A percentile compares a stretch with the other conserved stretches of the same genome.
These are phyloP conservation scores for Aspergillus fischeri DNA, from an alignment of 2,329 filamentous ascomycete genomes.

Conservation along the genomic window DNA sequence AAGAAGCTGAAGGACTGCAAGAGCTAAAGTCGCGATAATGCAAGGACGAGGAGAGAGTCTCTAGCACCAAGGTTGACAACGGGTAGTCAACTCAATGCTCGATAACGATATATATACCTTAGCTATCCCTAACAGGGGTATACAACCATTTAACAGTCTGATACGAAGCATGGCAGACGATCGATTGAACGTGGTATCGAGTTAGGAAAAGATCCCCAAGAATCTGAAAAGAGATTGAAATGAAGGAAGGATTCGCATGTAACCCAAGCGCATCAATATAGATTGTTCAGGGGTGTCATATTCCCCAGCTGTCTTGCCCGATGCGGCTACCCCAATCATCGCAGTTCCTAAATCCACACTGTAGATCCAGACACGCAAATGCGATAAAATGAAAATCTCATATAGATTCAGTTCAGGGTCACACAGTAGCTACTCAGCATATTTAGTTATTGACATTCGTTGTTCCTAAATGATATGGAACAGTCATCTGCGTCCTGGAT, in stretches of 20 bases:
- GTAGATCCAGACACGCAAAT: background rate
- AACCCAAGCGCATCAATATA: background rate
- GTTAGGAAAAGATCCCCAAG: background rate
- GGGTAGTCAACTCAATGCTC: background rate
- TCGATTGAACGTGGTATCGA: background rate
- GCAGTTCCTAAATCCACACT: background rate
- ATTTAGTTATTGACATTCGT: no score
- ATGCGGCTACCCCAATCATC: background rate
- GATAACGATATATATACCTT: background rate
- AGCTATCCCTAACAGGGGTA: background rate
- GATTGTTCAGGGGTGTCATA: background rate
- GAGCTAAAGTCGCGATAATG: background rate
- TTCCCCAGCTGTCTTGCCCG: conserved; percentile 21
- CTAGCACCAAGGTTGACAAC: no score
- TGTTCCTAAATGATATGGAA: background rate
- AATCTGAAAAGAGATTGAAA: background rate
- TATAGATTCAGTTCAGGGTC: background rate
- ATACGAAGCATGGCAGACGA: background rate
- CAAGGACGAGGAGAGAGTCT: no score
- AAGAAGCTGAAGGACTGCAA: background rate
- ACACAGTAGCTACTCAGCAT: background rate
- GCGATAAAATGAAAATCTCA: background rate
- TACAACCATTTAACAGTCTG: background rate
- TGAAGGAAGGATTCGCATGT: background rate
- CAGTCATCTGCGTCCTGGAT: background rate